Conservation (phyloP, 2,329 filamentous ascomycete species). For the Colletotrichum liaoningense region DNA sequence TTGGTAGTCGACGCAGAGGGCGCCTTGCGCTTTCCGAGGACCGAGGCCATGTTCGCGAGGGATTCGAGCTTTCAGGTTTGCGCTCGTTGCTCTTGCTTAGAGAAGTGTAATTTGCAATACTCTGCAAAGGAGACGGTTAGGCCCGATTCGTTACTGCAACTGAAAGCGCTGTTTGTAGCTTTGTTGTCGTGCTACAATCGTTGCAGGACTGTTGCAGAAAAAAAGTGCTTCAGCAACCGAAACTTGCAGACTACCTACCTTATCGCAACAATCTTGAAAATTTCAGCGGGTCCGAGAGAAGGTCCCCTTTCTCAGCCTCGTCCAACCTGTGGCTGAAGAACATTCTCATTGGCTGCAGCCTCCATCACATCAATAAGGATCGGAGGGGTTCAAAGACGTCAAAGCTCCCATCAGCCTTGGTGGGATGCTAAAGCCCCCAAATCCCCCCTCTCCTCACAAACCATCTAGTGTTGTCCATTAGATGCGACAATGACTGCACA, state of each 20-base stretch:
- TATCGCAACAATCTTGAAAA: not conserved
- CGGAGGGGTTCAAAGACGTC: not conserved
- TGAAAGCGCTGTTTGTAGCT: not conserved
- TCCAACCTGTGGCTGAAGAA: not conserved
- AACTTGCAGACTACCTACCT: not conserved
- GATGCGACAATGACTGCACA: not conserved
- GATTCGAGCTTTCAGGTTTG: not conserved
- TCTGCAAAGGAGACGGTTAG: no score
- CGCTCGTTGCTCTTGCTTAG: not conserved
- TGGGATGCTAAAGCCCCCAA: not conserved
- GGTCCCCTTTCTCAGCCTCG: slow-evolving; percentile 8
- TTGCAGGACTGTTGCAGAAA: not conserved
- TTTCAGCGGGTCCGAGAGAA: slow-evolving; percentile 6
- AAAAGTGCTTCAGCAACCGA: not conserved
- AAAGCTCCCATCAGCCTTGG: slow-evolving; percentile 5
- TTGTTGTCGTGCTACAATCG: not conserved
- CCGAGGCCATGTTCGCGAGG: slow-evolving; percentile 27
- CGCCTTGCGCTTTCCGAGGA: slow-evolving; percentile 37
- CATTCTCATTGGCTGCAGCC: not conserved
- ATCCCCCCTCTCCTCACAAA: not conserved
- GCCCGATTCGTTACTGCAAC: not conserved
- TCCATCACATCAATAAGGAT: not conserved
- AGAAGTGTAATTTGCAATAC: not conserved
- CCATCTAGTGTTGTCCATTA: not conserved
- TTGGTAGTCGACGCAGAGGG: slow-evolving; percentile 7